Conservation (phyloP, 805 yeast species). For the Cyberlindnera saturnus region DNA sequence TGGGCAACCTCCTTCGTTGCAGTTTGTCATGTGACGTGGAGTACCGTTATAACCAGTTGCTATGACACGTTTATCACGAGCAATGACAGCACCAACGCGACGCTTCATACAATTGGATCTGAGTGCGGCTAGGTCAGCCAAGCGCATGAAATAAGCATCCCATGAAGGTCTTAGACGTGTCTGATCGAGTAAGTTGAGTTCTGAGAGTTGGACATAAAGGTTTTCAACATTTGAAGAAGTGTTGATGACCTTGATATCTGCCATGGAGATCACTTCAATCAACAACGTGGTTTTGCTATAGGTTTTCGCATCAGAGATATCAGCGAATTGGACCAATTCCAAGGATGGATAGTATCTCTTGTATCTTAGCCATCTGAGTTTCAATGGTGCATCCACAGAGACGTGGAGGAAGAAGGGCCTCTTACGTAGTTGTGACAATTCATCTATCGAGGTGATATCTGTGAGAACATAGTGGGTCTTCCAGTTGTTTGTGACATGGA, state of each 20-base stretch:
- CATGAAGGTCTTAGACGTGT: conserved; percentile 81
- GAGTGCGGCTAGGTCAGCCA: conserved; percentile 89
- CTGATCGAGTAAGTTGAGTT: conserved; percentile 40
- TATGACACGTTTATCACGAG: conserved; percentile 74
- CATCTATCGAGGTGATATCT: conserved; percentile 36
- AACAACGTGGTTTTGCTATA: conserved; percentile 24
- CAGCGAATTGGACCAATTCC: conserved; percentile 31
- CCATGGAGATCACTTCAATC: conserved; percentile 38
- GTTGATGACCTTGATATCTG: conserved; percentile 57
- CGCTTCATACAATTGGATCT: conserved; percentile 97
- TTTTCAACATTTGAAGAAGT: conserved; percentile 30
- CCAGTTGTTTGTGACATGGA: conserved; percentile 66
- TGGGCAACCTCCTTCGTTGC: conserved; percentile 94
- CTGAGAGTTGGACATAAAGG: conserved; percentile 33
- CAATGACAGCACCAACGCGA: conserved; percentile 94
- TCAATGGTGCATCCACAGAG: conserved; percentile 67
- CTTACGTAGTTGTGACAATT: conserved; percentile 44
- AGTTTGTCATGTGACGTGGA: conserved; percentile 79
- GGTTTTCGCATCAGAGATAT: conserved; percentile 28
- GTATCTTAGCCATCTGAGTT: conserved; percentile 33
- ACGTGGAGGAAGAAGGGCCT: conserved; percentile 84
- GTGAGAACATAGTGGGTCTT: conserved; percentile 51
- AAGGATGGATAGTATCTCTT: conserved; percentile 22
- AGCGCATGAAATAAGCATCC: conserved; percentile 93
- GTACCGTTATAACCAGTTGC: conserved; percentile 99